Evolutionary conservation across 1,284 basidiomycete genomes (phyloP), one percentile per base, ranked within the genome.

Genomic region (Cutaneotrichosporon cavernicola): DNA sequence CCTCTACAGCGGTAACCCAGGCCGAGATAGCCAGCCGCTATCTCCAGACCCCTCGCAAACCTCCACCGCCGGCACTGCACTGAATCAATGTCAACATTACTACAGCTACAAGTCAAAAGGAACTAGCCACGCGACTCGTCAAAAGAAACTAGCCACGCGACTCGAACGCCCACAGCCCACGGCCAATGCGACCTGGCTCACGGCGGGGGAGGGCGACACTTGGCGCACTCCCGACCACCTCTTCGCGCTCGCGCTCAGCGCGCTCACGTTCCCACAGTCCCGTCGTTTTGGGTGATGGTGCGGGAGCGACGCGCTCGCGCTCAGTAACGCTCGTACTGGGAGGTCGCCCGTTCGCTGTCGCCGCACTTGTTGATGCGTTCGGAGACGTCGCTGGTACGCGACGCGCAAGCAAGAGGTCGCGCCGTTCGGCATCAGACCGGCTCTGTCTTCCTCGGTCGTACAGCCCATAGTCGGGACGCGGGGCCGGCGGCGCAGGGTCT

Each of bases 131-230:
- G 62, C 13, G 62, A 68, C 56, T 73, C 72, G 61, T 36, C 34
- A 38, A 36, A 36, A 36, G 18, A 36, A 36, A 34, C 34, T 49
- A 63, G 9, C 58, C 58, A 11, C 62, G 62, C 13, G 62, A 68
- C 56, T 73, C 72, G 61, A 72, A 75, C 30, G 71, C 72, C 73
- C 73, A 75, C 34, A 75, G 61, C 21, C 73, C 73, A n/a, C 72
- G 65, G 13, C 73, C 72, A 8, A 75, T 62, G 26, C 71, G 58
- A 8, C 61, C 63, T 4, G 63, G 67, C 56, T 71, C 69, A 43
- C 69, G 63, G 13, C 72, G 52, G 5, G 74, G 73, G 0, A 76
- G 56, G 5, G 73, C 64, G 0, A 71, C 65, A n/a, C 65, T 65
- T 36, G 69, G 60, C 58, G 69, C 68, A 1, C 68, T 64, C n/a